These are phyloP conservation scores for Oryza meyeriana DNA, from an alignment of 176 grass and related monocot genomes.

Conservation along the genomic window DNA sequence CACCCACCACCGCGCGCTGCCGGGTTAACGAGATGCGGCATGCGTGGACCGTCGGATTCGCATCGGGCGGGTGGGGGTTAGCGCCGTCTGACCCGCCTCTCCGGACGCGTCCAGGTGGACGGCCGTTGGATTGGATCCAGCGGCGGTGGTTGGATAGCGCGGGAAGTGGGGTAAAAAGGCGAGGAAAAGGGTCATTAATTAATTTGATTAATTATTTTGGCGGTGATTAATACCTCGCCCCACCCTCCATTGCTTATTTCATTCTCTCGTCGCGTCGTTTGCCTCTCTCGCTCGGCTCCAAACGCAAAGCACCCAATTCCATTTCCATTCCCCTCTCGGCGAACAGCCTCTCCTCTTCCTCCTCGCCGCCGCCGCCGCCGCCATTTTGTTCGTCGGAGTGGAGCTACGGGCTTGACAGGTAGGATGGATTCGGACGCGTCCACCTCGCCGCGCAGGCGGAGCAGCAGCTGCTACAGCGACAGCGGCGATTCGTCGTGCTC, in stretches of 20 bases:
- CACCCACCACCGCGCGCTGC: neutral
- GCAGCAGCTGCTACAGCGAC: slow-evolving; percentile 67
- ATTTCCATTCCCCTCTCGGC: slow-evolving; percentile 9
- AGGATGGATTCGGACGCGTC: slow-evolving; percentile 55
- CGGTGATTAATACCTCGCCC: slow-evolving; percentile 2
- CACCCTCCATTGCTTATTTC: slow-evolving; percentile 25
- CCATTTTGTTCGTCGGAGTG: neutral
- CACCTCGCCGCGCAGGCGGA: slow-evolving; percentile 42
- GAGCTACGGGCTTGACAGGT: neutral
- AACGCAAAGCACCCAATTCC: slow-evolving; percentile 50
- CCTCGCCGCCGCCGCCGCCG: neutral
- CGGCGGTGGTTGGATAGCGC: neutral
- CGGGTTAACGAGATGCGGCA: neutral
- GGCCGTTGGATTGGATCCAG: slow-evolving; percentile 31
- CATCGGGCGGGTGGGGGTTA: neutral
- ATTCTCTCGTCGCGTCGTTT: neutral
- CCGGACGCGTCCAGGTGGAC: neutral
- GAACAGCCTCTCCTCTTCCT: neutral
- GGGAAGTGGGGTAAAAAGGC: neutral
- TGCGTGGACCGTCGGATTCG: neutral
- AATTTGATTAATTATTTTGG: neutral
- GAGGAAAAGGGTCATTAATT: neutral
- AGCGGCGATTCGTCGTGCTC: slow-evolving; percentile 71
- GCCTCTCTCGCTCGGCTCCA: neutral
- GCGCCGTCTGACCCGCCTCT: neutral